Evolutionary conservation across 108 stramenopile species (phyloP), one percentile per base, ranked within the genome.

Genomic region (Cyclostephanos tholiformis): DNA sequence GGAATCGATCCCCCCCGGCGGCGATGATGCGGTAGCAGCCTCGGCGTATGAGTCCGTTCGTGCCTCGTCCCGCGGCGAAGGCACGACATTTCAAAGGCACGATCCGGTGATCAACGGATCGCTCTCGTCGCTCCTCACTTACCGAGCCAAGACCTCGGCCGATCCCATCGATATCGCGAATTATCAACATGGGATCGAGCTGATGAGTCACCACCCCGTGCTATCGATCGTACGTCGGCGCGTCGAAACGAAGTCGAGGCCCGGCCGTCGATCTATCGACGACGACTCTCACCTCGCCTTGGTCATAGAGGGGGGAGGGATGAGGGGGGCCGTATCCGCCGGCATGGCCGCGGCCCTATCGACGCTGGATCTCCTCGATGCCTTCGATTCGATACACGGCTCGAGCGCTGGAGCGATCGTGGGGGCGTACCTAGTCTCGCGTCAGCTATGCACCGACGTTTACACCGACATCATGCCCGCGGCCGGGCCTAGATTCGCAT

Each of bases 321-420:
- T 85, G 84, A 70, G 84, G 49, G 84, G 84, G 20, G 80, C 84
- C 1, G 81, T 85, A n/a, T 79, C 75, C 12, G 84, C 84, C 1
- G 84, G 84, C 13, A 85, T 85, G 84, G 84, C 84, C 0, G 72
- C 81, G 1, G 80, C 84, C 2, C 67, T 85, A 0, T 82, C 84
- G 0, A 74, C 80, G 22, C 73, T 85, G 22, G 80, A 77, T 32
- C 50, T 85, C 6, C 73, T 77, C 19, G 77, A 85, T 59, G 64
- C 72, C 9, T 85, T 85, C 69, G 84, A 85, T 57, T 79, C 81
- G 14, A 57, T 85, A 3, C 82, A 82, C 67, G 84, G 84, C 10
- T 75, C 73, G 1, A 74, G 72, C 26, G 84, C 84, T 6, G 84
- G 84, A 0, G 67, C 73, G 4, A 79, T 85, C 48, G 71, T 85